Percentiles rank a stretch among this genome's conserved stretches.
These are phyloP conservation scores for Raddia distichophylla DNA, from an alignment of 176 grass and related monocot genomes.

Conservation along the genomic window DNA sequence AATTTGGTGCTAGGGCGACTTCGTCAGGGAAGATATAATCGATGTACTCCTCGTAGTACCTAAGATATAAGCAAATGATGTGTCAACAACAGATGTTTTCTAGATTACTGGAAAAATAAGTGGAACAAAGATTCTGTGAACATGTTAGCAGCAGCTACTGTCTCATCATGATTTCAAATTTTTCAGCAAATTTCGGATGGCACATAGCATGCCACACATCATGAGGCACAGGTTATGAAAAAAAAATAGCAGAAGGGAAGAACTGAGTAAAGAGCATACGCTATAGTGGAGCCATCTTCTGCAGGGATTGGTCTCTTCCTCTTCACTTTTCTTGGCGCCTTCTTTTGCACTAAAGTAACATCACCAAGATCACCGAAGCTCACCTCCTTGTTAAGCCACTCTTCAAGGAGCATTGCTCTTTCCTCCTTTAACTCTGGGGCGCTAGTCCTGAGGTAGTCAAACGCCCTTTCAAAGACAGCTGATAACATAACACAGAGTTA, in stretches of 20 bases:
- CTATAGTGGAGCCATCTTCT: constrained; percentile 74
- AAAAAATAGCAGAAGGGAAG: constrained; percentile 1
- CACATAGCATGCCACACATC: constrained; percentile 1
- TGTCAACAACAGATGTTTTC: constrained; percentile 41
- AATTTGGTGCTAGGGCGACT: constrained; percentile 69
- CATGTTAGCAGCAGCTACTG: background rate
- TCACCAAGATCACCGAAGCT: constrained; percentile 71
- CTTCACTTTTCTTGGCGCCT: constrained; percentile 87
- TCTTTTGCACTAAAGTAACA: constrained; percentile 83
- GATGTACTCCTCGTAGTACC: constrained; percentile 88
- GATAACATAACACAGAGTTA: constrained; percentile 27
- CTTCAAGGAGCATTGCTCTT: constrained; percentile 95
- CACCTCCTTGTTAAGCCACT: constrained; percentile 86
- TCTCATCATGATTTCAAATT: background rate
- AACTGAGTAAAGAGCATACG: constrained; percentile 55
- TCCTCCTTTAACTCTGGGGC: constrained; percentile 88
- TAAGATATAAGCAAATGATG: constrained; percentile 40
- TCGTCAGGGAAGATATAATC: constrained; percentile 95
- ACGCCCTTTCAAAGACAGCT: constrained; percentile 86
- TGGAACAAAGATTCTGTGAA: background rate
- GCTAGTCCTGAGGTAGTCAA: constrained; percentile 78
- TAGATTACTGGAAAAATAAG: background rate
- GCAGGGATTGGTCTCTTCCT: constrained; percentile 74
- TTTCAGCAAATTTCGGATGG: background rate
- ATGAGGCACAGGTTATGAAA: background rate